Conservation (phyloP, 2,329 filamentous ascomycete genomes). For the Trichoderma sp. region DNA sequence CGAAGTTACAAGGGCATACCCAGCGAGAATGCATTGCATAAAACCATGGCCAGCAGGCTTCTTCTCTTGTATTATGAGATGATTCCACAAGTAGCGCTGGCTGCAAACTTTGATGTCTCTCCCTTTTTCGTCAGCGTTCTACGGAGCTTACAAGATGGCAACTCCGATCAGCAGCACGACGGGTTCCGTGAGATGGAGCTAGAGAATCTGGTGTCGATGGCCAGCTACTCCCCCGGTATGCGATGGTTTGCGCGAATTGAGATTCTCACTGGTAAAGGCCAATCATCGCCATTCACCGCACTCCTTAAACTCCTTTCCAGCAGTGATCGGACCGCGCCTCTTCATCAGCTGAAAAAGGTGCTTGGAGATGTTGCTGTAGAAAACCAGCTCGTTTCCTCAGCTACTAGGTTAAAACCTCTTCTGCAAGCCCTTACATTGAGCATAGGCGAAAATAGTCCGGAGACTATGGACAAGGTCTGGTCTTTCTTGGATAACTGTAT, state of each 20-base stretch:
- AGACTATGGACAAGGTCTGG: constrained; percentile 51
- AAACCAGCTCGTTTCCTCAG: constrained; percentile 61
- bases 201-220: constrained; percentile 77
- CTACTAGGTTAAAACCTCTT: constrained; percentile 48
- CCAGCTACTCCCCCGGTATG: constrained; percentile 77
- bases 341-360: constrained; percentile 51
- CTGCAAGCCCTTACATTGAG: constrained; percentile 36
- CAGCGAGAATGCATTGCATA: constrained; percentile 68
- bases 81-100: constrained; percentile 73
- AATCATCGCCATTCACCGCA: constrained; percentile 65
- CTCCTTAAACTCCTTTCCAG: constrained; percentile 53
- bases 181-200: constrained; percentile 69
- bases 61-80: constrained; percentile 83
- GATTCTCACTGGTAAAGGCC: constrained; percentile 46
- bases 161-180: constrained; percentile 48
- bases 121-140: constrained; percentile 69
- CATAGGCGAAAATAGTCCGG: constrained; percentile 21
- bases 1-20: constrained; percentile 68
- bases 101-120: constrained; percentile 86
- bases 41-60: constrained; percentile 74
- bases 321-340: constrained; percentile 30
- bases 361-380: constrained; percentile 62
- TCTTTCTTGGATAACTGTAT: constrained; percentile 81
- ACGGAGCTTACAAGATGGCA: constrained; percentile 55
- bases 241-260: constrained; percentile 82